Conservation (phyloP, 768 basidiomycete genomes). For the Suillus weaverae region DNA sequence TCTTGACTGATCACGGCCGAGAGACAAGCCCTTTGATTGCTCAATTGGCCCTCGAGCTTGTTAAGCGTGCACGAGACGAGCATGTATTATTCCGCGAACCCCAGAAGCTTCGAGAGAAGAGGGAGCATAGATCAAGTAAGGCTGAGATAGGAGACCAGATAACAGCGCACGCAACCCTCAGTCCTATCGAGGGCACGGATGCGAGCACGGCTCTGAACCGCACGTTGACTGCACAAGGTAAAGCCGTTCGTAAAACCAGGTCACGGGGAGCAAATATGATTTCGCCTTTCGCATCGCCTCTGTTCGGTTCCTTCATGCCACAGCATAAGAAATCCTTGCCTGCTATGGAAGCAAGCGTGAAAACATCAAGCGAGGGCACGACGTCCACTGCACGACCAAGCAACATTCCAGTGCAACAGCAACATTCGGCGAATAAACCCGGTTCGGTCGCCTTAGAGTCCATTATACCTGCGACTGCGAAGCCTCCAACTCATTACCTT, state of each 20-base stretch:
- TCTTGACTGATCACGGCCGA: conserved; percentile 68
- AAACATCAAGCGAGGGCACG: conserved; percentile 15
- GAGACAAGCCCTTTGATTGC: conserved; percentile 65
- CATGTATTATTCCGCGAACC: conserved; percentile 44
- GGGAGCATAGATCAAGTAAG: conserved; percentile 33
- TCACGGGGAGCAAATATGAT: conserved; percentile 38
- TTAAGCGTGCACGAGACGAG: conserved; percentile 67
- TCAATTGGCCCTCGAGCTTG: conserved; percentile 63
- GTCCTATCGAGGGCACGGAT: conserved; percentile 41
- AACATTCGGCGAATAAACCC: conserved; percentile 31
- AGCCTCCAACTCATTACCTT: conserved; percentile 84
- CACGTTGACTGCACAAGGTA: conserved; percentile 41
- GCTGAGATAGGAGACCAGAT: conserved; percentile 30
- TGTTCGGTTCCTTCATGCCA: conserved; percentile 59
- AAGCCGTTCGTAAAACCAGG: conserved; percentile 34
- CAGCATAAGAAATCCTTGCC: conserved; percentile 44
- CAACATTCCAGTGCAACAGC: conserved; percentile 15
- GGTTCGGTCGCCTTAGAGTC: conserved; percentile 70
- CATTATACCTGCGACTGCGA: conserved; percentile 76
- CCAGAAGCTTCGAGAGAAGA: conserved; percentile 46
- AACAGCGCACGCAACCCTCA: conserved; percentile 45
- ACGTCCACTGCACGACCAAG: conserved; percentile 3
- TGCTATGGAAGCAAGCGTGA: conserved; percentile 24
- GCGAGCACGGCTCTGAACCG: conserved; percentile 47
- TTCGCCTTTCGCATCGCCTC: conserved; percentile 51